These are phyloP conservation scores for Phaseolus coccineus DNA, from an alignment of 331 rosid genomes.

Conservation along the genomic window DNA sequence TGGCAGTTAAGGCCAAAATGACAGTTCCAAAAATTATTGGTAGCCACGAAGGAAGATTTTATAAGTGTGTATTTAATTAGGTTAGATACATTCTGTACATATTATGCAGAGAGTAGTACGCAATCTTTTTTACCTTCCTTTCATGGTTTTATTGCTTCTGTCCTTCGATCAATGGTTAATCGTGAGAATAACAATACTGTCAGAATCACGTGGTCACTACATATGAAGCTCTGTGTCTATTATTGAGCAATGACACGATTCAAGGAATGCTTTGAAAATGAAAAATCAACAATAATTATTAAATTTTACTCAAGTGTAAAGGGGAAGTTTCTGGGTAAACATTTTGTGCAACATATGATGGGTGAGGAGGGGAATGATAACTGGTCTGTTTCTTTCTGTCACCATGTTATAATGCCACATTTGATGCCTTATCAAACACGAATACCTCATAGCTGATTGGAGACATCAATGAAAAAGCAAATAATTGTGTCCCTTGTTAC, in stretches of 20 bases:
- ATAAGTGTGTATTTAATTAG: neutral
- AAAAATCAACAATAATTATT: slow-evolving; percentile 15
- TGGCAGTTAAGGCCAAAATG: neutral
- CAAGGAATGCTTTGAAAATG: slow-evolving; percentile 6
- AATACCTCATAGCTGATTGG: slow-evolving; percentile 17
- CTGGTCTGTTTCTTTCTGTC: slow-evolving; percentile 20
- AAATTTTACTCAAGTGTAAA: slow-evolving; percentile 34
- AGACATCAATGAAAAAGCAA: slow-evolving; percentile 33
- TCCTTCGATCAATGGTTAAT: slow-evolving; percentile 3
- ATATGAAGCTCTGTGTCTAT: slow-evolving; percentile 6
- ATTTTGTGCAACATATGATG: slow-evolving; percentile 17
- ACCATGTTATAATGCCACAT: neutral
- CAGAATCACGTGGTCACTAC: slow-evolving; percentile 44
- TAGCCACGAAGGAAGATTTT: neutral
- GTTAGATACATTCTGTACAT: neutral
- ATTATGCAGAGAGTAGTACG: slow-evolving; percentile 1
- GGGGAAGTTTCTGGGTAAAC: slow-evolving; percentile 18
- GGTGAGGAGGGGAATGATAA: slow-evolving; percentile 20
- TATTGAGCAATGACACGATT: slow-evolving; percentile 30
- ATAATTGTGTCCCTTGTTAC: slow-evolving; percentile 36
- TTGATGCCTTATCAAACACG: slow-evolving; percentile 17
- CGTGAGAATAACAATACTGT: slow-evolving; percentile 31
- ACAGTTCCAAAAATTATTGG: neutral
- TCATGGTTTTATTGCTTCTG: slow-evolving; percentile 14
- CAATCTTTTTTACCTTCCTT: neutral